Evolutionary conservation across 495 filamentous ascomycete genomes (phyloP), one percentile per base, ranked within the genome.

Genomic region (Penicillium samsonianum): DNA sequence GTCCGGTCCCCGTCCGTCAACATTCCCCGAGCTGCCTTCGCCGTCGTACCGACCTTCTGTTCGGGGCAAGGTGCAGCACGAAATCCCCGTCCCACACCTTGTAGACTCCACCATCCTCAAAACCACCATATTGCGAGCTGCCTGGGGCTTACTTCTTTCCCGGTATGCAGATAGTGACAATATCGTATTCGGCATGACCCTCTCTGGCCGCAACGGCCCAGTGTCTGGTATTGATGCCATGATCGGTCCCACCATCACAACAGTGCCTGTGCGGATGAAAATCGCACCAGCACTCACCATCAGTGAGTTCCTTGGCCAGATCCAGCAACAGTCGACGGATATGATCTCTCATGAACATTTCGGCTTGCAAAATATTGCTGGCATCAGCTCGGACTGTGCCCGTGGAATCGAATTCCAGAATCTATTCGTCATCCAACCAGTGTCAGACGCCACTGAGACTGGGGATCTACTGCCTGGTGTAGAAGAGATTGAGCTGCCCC

Each of bases 301-400:
- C 3, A 22, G 31, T 8, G 55, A 73, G 8, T 65, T 67, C 52
- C 61, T 87, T 10, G 59, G 71, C 22, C 37, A 69, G 1, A 38
- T 81, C 0, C 78, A 80, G 30, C 35, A 49, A 10, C 64, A 72
- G 55, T 57, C 57, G 9, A 54, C 52, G 11, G 55, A 67, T 16
- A 70, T 78, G 54, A 69, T 73, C 4, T 58, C 67, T 8, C 73
- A 69, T 49, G 71, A 81, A 46, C 78, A 80, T 19, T 47, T 66
- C n/a, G 79, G 79, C 5, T 53, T 82, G 0, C 75, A 79, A 60
- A 70, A 84, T 45, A 88, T 89, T 43, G 68, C 73, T 33, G 63
- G 65, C 10, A 61, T 85, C 23, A 79, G 74, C 40, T 44, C 68
- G 0, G 84, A 86, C 46, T 49, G 45, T 31, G 10, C n/a, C 17